Conservation (phyloP, 2,329 filamentous ascomycete genomes). For the Monilinia fructigena region DNA sequence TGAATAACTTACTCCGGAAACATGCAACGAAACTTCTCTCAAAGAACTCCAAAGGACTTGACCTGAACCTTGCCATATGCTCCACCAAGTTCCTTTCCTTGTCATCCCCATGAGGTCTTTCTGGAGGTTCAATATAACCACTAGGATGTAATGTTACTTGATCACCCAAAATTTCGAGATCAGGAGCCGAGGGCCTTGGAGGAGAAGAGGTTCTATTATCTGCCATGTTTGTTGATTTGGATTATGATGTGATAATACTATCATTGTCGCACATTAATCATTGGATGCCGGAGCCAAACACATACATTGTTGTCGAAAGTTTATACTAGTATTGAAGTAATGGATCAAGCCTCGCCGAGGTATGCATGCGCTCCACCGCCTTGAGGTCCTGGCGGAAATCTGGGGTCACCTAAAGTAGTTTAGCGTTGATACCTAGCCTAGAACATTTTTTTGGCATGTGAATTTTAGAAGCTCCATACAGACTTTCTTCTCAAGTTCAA, state of each 20-base stretch:
- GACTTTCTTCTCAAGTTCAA: slow-evolving; percentile 7
- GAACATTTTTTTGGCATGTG: slow-evolving; percentile 17
- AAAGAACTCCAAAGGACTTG: slow-evolving; percentile 77
- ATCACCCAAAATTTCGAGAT: slow-evolving; percentile 73
- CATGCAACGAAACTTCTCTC: slow-evolving; percentile 87
- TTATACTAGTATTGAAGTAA: background rate
- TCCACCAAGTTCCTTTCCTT: slow-evolving; percentile 72
- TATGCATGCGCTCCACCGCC: background rate
- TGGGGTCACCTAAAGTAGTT: slow-evolving; percentile 17
- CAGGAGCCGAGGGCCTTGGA: slow-evolving; percentile 59
- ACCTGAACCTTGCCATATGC: slow-evolving; percentile 83
- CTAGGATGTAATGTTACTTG: slow-evolving; percentile 73
- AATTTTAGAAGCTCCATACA: background rate
- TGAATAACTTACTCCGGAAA: slow-evolving; percentile 59
- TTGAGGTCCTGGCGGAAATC: slow-evolving; percentile 7
- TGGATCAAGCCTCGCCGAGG: slow-evolving; percentile 16
- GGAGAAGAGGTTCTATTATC: slow-evolving; percentile 30
- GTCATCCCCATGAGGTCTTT: slow-evolving; percentile 48
- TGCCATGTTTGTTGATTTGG: slow-evolving; percentile 39
- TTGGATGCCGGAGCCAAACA: background rate
- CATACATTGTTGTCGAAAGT: background rate
- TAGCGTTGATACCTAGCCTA: slow-evolving; percentile 4
- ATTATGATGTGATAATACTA: slow-evolving; percentile 4
- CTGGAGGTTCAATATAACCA: slow-evolving; percentile 58
- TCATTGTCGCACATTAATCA: slow-evolving; percentile 5